Evolutionary conservation across 352 stramenopile species (phyloP).

Genomic region (Phytophthora idaei): DNA sequence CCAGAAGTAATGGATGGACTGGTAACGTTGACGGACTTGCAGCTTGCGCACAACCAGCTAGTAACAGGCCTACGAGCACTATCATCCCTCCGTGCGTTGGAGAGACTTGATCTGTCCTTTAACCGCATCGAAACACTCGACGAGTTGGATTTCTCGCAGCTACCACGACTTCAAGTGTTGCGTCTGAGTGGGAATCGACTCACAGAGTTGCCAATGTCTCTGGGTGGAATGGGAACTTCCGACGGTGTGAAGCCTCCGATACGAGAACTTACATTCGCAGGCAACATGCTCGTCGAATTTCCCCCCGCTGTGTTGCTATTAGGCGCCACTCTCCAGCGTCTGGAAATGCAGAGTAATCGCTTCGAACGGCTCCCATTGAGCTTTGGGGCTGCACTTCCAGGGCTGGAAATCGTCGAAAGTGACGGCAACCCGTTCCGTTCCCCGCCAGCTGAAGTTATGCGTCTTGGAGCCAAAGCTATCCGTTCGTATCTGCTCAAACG

Average conservation of each 20-base stretch:
- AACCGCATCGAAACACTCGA: constrained; percentile 62
- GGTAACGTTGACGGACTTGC: constrained; percentile 38
- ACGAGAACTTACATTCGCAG: constrained; percentile 62
- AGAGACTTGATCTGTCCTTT: constrained; percentile 70
- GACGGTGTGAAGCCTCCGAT: constrained; percentile 30
- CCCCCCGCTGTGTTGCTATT: constrained; percentile 48
- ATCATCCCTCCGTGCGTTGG: constrained; percentile 32
- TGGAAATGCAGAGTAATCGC: constrained; percentile 80
- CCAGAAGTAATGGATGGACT: constrained; percentile 48
- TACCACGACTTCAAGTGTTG: constrained; percentile 44
- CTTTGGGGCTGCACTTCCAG: constrained; percentile 53
- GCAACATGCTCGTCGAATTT: constrained; percentile 62
- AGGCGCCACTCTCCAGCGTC: constrained; percentile 41
- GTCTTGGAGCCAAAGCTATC: constrained; percentile 53
- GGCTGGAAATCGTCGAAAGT: constrained; percentile 54
- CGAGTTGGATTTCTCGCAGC: constrained; percentile 45
- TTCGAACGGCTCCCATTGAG: constrained; percentile 59
- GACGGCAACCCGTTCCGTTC: constrained; percentile 81
- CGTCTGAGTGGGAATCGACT: constrained; percentile 61
- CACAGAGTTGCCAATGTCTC: constrained; percentile 42
- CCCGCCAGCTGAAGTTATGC: constrained; percentile 68
- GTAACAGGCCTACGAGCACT: constrained; percentile 32
- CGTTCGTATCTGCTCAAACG: constrained; percentile 66
- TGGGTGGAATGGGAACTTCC: constrained; percentile 31
- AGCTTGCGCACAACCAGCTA: constrained; percentile 67